Base-by-base conservation (phyloP, 331 rosid genomes). In the Rhamnella rubrinervis region DNA sequence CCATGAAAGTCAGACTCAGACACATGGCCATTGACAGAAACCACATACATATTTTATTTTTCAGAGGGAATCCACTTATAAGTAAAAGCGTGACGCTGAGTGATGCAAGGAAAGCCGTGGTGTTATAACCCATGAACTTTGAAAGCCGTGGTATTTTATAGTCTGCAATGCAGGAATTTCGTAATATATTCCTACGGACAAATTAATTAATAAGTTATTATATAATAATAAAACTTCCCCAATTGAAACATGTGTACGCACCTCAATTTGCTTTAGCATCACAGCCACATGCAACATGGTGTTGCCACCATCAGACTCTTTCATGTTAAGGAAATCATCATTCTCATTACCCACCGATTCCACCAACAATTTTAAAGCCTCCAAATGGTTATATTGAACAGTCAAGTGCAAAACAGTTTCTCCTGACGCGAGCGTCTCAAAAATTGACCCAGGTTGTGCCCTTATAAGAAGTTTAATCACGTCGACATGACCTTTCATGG, bases 241-340 rank as follows among this genome's bases (percentile, higher is more conserved):
- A 28, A 28, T 28, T 28, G 35, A 28, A 28, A 28, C 35, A 1
- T 28, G 35, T 28, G 35, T 52, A 53, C 20, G 5, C 44, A 65
- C 70, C 81, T 77, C 47, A 3, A 44, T 28, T 49, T 59, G 69
- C 77, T 20, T 66, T 1, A 19, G 51, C 50, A 28, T 52, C n/a
- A 44, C 44, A 31, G 77, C 65, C 6, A 60, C 37, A 1, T 71
- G 65, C 37, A 71, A 60, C 16, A 77, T 71, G 20, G 73, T 77
- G n/a, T 53, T 51, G 21, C 63, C 72, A 2, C 59, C 14, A 26
- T 46, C 20, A 7, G 7, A 8, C 21, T 11, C 70, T 53, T 12
- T 55, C 2, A 28, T 53, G 55, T 77, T 72, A 38, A 76, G 81
- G 51, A 63, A 21, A 6, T 64, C 47, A 0, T 20, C 16, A 13